Conservation (phyloP, 441 rosid species). For the Pelargonium myrrhifolium region DNA sequence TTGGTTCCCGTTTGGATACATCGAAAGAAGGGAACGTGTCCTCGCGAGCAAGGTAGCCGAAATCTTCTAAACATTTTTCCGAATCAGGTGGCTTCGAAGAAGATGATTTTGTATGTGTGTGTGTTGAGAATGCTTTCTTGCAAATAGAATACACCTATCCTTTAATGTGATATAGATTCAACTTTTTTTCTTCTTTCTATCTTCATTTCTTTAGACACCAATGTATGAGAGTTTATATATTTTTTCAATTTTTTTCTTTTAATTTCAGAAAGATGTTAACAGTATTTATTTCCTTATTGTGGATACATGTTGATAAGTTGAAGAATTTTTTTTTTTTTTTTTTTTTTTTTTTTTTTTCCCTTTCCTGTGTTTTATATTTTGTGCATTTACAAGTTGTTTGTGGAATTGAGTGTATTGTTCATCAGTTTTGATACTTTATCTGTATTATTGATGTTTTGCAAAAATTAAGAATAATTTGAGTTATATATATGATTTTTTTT, state of each 20-base stretch:
- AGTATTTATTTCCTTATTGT: background rate
- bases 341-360: no score
- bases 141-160: conserved; percentile 5
- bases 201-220: background rate
- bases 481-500: no score
- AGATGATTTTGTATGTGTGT: conserved; percentile 22
- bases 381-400: no score
- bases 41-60: conserved; percentile 77
- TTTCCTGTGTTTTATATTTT: no score
- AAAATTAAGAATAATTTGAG: no score
- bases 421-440: no score
- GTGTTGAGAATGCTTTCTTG: conserved; percentile 4
- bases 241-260: background rate
- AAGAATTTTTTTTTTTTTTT: no score
- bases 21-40: conserved; percentile 82
- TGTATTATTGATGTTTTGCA: no score
- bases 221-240: background rate
- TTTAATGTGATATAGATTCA: conserved; percentile 1
- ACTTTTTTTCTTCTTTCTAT: background rate
- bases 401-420: no score
- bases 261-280: background rate
- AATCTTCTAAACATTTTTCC: conserved; percentile 41
- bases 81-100: conserved; percentile 16
- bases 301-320: conserved; percentile 3
- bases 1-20: conserved; percentile 77